A percentile compares a stretch with the other conserved stretches of the same genome.
Evolutionary conservation across 352 stramenopile species (phyloP).

Genomic region (Pythium phragmiticola): DNA sequence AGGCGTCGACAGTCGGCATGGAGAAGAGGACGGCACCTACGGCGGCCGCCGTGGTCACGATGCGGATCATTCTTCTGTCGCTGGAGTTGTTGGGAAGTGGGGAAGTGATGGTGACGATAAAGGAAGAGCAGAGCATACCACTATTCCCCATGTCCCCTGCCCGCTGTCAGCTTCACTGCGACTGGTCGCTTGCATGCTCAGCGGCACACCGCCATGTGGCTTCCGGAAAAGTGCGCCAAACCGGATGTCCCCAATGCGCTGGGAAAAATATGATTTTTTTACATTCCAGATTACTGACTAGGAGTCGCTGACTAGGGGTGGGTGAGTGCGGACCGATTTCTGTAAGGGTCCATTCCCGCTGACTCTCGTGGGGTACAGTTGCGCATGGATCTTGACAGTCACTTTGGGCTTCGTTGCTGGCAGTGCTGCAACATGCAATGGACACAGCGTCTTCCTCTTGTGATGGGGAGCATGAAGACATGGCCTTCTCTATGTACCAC

Average conservation of each 20-base stretch:
- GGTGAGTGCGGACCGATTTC: too few relatives aligned
- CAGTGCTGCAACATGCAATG: background rate
- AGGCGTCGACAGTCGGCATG: slow-evolving; percentile 17
- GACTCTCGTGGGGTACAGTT: too few relatives aligned
- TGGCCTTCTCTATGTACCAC: too few relatives aligned
- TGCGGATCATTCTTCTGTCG: background rate
- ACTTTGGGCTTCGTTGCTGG: background rate
- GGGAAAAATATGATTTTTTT: too few relatives aligned
- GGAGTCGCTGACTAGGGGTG: too few relatives aligned
- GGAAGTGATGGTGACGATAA: background rate
- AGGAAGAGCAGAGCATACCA: background rate
- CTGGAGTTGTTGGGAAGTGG: background rate
- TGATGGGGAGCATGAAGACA: too few relatives aligned
- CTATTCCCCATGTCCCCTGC: too few relatives aligned
- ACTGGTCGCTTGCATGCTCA: background rate
- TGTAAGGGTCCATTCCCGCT: too few relatives aligned
- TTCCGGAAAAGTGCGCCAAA: background rate
- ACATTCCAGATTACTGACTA: too few relatives aligned
- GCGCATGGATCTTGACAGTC: too few relatives aligned
- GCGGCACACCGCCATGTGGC: background rate
- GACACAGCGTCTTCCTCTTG: background rate
- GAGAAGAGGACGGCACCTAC: background rate
- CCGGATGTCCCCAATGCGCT: background rate
- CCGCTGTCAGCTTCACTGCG: too few relatives aligned
- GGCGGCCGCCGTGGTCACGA: background rate